Evolutionary conservation across 2,329 filamentous ascomycete genomes (phyloP), one percentile per base, ranked within the genome.

Genomic region (Hypoxylon sp.): DNA sequence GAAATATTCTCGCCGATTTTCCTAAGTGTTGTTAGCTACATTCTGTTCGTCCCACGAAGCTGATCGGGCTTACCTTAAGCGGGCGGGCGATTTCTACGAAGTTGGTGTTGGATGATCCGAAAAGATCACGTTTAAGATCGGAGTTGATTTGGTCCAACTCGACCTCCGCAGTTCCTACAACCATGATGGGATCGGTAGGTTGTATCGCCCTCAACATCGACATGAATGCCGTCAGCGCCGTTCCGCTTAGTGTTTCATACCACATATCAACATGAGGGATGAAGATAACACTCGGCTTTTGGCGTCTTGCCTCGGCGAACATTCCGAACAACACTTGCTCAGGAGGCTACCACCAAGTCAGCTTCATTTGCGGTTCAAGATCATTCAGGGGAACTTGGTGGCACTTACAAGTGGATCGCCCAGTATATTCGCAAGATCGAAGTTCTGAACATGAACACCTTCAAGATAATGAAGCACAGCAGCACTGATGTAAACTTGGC

Each of bases 281-380:
- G 77, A 94, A 98, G 53, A 99, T 95, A 37, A 98, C 92, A 75
- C 93, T 96, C 0, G 95, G 95, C 76, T 97, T 97, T 75, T 97
- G 93, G 37, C 94, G 89, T 76, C 94, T 92, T 37, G 97, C 92
- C 79, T 98, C 95, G 0, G 92, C 89, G 74, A 99, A 98, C 6
- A 97, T 84, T 68, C 94, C 90, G 11, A 97, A 93, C 67, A 99
- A 88, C 8, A 94, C 92, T 69, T 95, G 91, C 79, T 98, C 95
- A 15, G 91, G 86, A 1, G 92, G 88, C 81, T 87, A 63, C 41
- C 66, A 49, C 60, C 10, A 28, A 51, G 65, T 78, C 69, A 78
- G 74, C 52, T 46, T 20, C 51, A 30, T 34, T 69, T 59, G 15
- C 65, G 50, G 53, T 30, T 37, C 43, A 43, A 11, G 24, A 22